A percentile compares a stretch with the other conserved stretches of the same genome.
Conservation (phyloP, 495 filamentous ascomycete species). For the Daldinia childiae region DNA sequence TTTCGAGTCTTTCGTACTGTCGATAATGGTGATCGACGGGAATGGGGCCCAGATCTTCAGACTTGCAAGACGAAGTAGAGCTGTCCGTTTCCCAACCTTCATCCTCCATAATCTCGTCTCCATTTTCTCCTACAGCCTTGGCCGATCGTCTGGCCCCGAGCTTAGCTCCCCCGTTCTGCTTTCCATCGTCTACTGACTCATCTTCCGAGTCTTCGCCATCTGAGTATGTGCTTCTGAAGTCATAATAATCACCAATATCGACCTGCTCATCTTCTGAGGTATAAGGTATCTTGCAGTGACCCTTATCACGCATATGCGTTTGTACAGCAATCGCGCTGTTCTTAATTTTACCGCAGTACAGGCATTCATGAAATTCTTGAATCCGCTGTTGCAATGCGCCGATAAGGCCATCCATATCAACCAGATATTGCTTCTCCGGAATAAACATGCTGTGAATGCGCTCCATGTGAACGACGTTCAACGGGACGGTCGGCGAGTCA, state of each 20-base stretch:
- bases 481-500: slow-evolving; percentile 71
- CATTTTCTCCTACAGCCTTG: slow-evolving; percentile 59
- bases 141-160: slow-evolving; percentile 60
- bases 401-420: slow-evolving; percentile 82
- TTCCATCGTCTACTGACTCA: slow-evolving; percentile 58
- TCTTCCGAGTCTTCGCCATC: slow-evolving; percentile 74
- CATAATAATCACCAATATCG: slow-evolving; percentile 97
- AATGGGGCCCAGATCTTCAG: slow-evolving; percentile 75
- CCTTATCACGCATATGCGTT: slow-evolving; percentile 96
- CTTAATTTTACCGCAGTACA: slow-evolving; percentile 83
- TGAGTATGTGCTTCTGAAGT: slow-evolving; percentile 94
- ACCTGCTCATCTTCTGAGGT: slow-evolving; percentile 89
- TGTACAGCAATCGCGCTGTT: slow-evolving; percentile 78
- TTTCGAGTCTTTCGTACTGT: slow-evolving; percentile 66
- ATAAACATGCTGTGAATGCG: slow-evolving; percentile 96
- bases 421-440: slow-evolving; percentile 83
- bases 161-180: slow-evolving; percentile 67
- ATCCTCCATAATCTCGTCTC: slow-evolving; percentile 64
- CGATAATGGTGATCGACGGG: slow-evolving; percentile 71
- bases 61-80: slow-evolving; percentile 82
- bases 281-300: slow-evolving; percentile 96
- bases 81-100: slow-evolving; percentile 94
- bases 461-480: slow-evolving; percentile 89
- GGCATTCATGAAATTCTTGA: slow-evolving; percentile 74
- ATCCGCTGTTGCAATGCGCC: slow-evolving; percentile 77